phyloP scores from a whole-genome alignment of 2,329 filamentous ascomycete genomes.

The Epichloe hybrida region DNA sequence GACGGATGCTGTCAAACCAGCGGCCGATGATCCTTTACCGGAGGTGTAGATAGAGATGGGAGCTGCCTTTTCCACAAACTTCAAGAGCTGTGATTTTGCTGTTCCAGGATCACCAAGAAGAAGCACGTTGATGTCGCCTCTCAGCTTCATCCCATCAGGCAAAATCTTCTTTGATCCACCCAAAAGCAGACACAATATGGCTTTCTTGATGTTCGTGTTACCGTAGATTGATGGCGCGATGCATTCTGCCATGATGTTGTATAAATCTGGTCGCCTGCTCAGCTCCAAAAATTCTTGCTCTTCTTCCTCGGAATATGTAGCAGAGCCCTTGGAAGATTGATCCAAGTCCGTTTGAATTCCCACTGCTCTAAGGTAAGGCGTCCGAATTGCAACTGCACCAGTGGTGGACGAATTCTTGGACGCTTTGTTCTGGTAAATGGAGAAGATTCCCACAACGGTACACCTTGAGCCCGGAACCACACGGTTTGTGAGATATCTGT shows the following conservation, averaged over 20 bases:
- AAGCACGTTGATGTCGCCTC: conserved; percentile 96
- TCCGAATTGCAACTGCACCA: conserved; percentile 84
- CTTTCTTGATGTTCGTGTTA: conserved; percentile 91
- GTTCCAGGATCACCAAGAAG: conserved; percentile 95
- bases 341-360: conserved; percentile 86
- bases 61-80: conserved; percentile 92
- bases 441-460: conserved; percentile 93
- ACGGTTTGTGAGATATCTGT: conserved; percentile 86
- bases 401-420: conserved; percentile 60
- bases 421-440: conserved; percentile 89
- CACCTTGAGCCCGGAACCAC: conserved; percentile 92
- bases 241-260: conserved; percentile 76
- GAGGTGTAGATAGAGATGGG: conserved; percentile 98
- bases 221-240: conserved; percentile 97
- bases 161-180: conserved; percentile 96
- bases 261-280: conserved; percentile 83
- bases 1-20: conserved; percentile 92
- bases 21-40: conserved; percentile 92
- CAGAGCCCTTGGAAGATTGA: conserved; percentile 72
- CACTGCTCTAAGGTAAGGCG: conserved; percentile 84
- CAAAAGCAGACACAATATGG: conserved; percentile 83
- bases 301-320: conserved; percentile 83
- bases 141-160: conserved; percentile 91
- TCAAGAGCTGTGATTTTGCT: conserved; percentile 90
- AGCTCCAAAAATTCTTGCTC: conserved; percentile 93